Evolutionary conservation across 1,284 basidiomycete genomes (phyloP), one percentile per base, ranked within the genome.

Genomic region (Coniophora puteana): DNA sequence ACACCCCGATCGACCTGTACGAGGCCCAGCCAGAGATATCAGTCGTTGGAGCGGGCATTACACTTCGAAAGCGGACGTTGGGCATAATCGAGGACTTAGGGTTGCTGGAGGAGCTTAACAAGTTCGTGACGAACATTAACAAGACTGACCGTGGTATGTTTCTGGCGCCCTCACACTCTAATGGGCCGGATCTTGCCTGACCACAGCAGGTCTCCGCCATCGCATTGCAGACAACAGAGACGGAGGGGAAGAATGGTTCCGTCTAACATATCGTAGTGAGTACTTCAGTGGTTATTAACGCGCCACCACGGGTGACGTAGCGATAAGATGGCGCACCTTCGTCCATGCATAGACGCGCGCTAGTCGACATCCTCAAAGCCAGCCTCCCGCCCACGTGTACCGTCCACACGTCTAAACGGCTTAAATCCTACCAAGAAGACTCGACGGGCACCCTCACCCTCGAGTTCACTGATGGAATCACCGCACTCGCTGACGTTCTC

Each of bases 401-500:
- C n/a, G 17, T 44, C 13, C 43, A 43, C 33, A 13, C 32, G 11
- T 22, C 21, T 14, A 44, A 44, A 25, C 33, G 33, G 4, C 33
- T 44, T 1, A 36, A 25, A 3, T 24, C 12, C 13, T 43, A 44
- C 29, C 22, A 25, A 20, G 17, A 41, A 8, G n/a, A 44, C 29
- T 8, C 41, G 2, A 4, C n/a, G 30, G 18, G 18, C 20, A 27
- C 24, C 2, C n/a, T 34, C 8, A 2, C 27, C 14, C 26, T 44
- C 13, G 18, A 25, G 5, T 44, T 44, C 22, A 20, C 43, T 11
- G 57, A 62, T 38, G 58, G 54, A 4, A 48, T 55, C 11, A 51
- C 51, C 5, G 52, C 54, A 1, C 41, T 45, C 12, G 46, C 57
- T 5, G 61, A 66, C 36, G 23, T 66, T 2, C 51, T 65, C n/a